Evolutionary conservation across 768 basidiomycete species (phyloP).

Genomic region (Postia placenta): DNA sequence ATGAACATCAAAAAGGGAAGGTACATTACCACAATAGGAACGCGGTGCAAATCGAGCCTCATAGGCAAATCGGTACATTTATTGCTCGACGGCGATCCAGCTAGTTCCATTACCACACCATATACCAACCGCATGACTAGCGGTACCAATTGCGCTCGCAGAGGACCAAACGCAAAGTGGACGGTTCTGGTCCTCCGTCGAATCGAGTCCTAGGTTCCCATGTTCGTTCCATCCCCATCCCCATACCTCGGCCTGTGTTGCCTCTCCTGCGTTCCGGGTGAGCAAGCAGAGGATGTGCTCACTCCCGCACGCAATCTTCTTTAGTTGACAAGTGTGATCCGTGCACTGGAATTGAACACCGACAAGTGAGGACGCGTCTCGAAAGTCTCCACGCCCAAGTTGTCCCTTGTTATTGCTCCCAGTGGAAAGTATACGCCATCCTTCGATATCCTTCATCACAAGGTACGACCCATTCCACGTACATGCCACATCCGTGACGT

Average conservation of each 20-base stretch:
- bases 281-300: conserved; percentile 65
- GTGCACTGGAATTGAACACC: conserved; percentile 28
- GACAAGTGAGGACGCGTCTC: conserved; percentile 8
- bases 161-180: conserved; percentile 54
- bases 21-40: too few species aligned
- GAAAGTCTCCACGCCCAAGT: conserved; percentile 40
- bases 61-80: background rate
- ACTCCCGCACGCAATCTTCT: conserved; percentile 63
- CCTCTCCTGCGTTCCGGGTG: background rate
- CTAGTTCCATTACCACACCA: conserved; percentile 52
- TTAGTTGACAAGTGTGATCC: conserved; percentile 14
- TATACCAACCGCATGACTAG: conserved; percentile 13
- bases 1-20: too few species aligned
- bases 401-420: conserved; percentile 59
- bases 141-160: conserved; percentile 3
- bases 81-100: conserved; percentile 31
- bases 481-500: conserved; percentile 39
- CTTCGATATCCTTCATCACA: conserved; percentile 19
- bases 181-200: conserved; percentile 43
- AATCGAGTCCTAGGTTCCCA: conserved; percentile 78
- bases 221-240: conserved; percentile 99
- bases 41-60: too few species aligned
- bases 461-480: conserved; percentile 82
- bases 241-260: conserved; percentile 43
- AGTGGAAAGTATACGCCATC: conserved; percentile 36